Evolutionary conservation across 2,329 filamentous ascomycete genomes (phyloP), one percentile per base, ranked within the genome.

Genomic region (Ceratocystis ficicola): DNA sequence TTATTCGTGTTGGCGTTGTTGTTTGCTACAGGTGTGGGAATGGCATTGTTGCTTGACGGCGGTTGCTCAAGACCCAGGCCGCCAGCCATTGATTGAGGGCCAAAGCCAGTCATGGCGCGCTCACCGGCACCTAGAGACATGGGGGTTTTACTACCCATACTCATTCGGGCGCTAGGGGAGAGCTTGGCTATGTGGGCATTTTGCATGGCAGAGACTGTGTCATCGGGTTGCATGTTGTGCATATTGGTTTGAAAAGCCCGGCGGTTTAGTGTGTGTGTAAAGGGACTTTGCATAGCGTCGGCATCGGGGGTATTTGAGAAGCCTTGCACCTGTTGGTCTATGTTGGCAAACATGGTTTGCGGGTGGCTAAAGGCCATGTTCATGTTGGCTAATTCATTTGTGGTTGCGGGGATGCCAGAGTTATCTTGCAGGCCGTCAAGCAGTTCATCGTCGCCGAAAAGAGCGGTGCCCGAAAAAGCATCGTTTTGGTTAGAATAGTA

Each of bases 241-340:
- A 88, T 86, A 67, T 59, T 65, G 44, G 83, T 83, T 57, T 88
- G 84, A 74, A 90, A 95, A 69, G 91, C 88, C 44, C 81, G 81
- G 72, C 88, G 88, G 75, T 86, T 87, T 78, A 92, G 94, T 72
- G 83, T 86, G 70, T 88, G 84, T 12, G 64, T 59, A 55, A 52
- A 66, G 0, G 93, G 93, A 71, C 91, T 96, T 72, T 95, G 89
- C 68, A 96, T 93, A 5, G 93, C 91, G 64, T 90, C 88, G 64
- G 90, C 90, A 68, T 97, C 93, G 2, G 93, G 92, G 1, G 92
- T 96, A 74, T 89, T 90, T 22, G 93, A 96, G 75, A 88, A 97
- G 68, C 90, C 85, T 72, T 88, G 87, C 72, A 90, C 85, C 67
- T 88, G 86, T 61, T 82, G 78, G 69, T 89, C 86, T 71, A 87